Base-by-base conservation (phyloP, 345 rosid genomes). In the Citrus medica region DNA sequence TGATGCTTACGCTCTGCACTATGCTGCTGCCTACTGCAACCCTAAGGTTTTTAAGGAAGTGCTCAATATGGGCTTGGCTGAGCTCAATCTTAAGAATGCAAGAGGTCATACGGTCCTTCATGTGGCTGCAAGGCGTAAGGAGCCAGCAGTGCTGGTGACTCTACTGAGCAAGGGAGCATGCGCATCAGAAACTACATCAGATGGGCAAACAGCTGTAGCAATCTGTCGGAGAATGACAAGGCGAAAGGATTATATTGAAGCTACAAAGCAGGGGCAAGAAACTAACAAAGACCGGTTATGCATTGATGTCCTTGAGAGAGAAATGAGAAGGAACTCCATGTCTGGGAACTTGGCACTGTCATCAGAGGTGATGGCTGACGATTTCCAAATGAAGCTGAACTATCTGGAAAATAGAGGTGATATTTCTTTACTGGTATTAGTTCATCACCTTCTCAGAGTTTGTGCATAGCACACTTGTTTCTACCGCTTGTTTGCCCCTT, bases 371-470 rank as follows among this genome's bases (percentile, higher is more conserved):
- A 65, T 17, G 5, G 63, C 72, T 38, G 84, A 85, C 71, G 86
- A 85, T 66, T 62, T 79, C 28, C 78, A 78, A 58, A 80, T 67
- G 86, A 82, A 42, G 78, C 82, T 85, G 53, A 79, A 80, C 17
- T 87, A 87, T 80, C 83, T 85, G n/a, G 87, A 37, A 69, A 67
- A 81, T 71, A 71, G 90, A 89, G 92, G 92, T 89, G 64, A 60
- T 24, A n/a, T 59, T 0, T 24, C 1, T 66, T 70, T 33, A n/a
- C 30, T 63, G 33, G 16, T 71, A 28, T 71, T 32, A 55, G 22
- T 53, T 53, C 32, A 53, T 55, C n/a, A 6, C 33, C 28, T 53
- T 30, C 33, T 7, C 16, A 71, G 63, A 30, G 46, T 51, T 53
- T 28, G 19, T 21, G 27, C 12, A 37, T 22, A 3, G 17, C 9